Conservation (phyloP, 768 basidiomycete species). For the Kwoniella pini region DNA sequence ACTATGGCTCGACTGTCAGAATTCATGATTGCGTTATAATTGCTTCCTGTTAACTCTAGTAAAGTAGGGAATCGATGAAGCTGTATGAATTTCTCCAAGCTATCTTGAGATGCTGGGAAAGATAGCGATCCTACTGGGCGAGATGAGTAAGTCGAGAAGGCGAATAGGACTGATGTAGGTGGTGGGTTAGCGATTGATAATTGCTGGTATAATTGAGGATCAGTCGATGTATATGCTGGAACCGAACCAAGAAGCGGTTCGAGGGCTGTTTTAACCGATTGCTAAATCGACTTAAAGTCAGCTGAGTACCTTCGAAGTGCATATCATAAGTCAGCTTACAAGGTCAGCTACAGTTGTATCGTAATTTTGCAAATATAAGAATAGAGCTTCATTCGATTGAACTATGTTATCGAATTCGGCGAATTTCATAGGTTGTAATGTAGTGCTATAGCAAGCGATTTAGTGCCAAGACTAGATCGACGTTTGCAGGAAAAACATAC, state of each 20-base stretch:
- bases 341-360: conserved; percentile 49
- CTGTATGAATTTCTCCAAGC: conserved; percentile 64
- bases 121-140: conserved; percentile 56
- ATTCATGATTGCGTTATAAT: conserved; percentile 84
- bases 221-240: conserved; percentile 58
- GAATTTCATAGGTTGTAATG: conserved; percentile 36
- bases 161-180: conserved; percentile 59
- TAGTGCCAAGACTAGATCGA: conserved; percentile 3
- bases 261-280: conserved; percentile 63
- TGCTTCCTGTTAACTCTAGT: conserved; percentile 71
- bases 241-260: conserved; percentile 61
- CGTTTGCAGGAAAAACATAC: conserved; percentile 58
- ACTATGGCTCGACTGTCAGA: conserved; percentile 73
- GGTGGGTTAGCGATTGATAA: conserved; percentile 46
- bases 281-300: conserved; percentile 50
- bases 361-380: conserved; percentile 62
- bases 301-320: not conserved
- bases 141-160: conserved; percentile 67
- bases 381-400: conserved; percentile 61
- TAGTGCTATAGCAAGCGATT: conserved; percentile 19
- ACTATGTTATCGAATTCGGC: conserved; percentile 47
- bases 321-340: conserved; percentile 35
- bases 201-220: conserved; percentile 53
- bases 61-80: conserved; percentile 71
- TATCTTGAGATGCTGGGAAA: conserved; percentile 36